These are phyloP conservation scores for Allium cepa DNA, from an alignment of 106 monocot genomes.

Conservation along the genomic window DNA sequence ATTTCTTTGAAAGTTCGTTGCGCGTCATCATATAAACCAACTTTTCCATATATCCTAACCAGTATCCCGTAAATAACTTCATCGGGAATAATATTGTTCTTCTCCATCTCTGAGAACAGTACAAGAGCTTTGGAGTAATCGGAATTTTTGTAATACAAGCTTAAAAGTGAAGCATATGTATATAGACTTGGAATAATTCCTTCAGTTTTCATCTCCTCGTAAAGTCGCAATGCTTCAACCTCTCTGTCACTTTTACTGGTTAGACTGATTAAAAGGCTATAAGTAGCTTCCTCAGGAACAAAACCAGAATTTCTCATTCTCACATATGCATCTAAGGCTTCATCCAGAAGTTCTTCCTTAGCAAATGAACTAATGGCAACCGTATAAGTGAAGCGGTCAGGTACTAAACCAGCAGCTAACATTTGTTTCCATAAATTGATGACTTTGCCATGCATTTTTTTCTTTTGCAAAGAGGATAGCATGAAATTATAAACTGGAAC, in stretches of 20 bases:
- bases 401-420: constrained; percentile 44
- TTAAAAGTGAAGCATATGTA: constrained; percentile 72
- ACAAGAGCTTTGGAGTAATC: constrained; percentile 84
- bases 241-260: constrained; percentile 39
- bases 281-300: constrained; percentile 74
- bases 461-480: constrained; percentile 94
- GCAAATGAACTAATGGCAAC: constrained; percentile 62
- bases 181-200: constrained; percentile 75
- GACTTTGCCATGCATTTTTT: constrained; percentile 64
- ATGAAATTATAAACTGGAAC: constrained; percentile 92
- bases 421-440: constrained; percentile 74
- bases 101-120: constrained; percentile 78
- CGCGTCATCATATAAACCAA: constrained; percentile 89
- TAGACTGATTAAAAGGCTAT: constrained; percentile 62
- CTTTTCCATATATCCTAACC: constrained; percentile 90
- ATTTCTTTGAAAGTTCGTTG: constrained; percentile 52
- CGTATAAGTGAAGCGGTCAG: constrained; percentile 73
- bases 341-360: constrained; percentile 41
- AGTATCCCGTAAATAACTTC: constrained; percentile 97
- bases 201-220: constrained; percentile 67
- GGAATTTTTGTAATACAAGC: constrained; percentile 55
- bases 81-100: constrained; percentile 56
- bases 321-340: constrained; percentile 54
- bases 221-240: constrained; percentile 55
- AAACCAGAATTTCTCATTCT: constrained; percentile 61